Base-by-base conservation (phyloP, 1,139 yeast species). In the Yamadazyma pseudoaaseri region DNA sequence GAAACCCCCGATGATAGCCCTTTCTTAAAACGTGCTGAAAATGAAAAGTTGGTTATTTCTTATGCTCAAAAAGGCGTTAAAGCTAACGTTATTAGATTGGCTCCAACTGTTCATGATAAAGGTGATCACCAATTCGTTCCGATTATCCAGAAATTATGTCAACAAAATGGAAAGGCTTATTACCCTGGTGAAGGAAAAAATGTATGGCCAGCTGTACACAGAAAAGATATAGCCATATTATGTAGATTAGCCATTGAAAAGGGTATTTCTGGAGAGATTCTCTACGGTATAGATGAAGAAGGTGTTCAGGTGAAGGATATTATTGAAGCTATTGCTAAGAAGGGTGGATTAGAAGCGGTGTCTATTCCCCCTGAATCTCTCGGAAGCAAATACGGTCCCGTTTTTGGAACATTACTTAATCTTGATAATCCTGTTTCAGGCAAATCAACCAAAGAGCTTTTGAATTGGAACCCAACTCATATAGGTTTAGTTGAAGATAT, bases 31-130 rank as follows among this genome's bases (percentile, higher is more conserved):
- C 24, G 37, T 20, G 33, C 31, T 9, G 10, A 13, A 6, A 26
- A 25, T 22, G 47, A 39, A 20, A 12, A 26, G 9, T 26, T 34
- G 6, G 31, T 26, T 13, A 26, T 37, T 5, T 17, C 32, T 14
- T 49, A 38, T 24, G 39, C 38, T 15, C 36, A 37, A 4, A 40
- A 47, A 21, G 60, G 59, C 5, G 51, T 58, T 18, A 47, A 37
- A 25, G 36, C 47, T 1, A 31, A 35, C 15, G 16, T 35, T 11
- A 33, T 60, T 6, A 50, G 61, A 40, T 42, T 60, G 15, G 39
- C 61, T 9, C 56, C 60, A 10, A 37, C 51, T n/a, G 59, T 52
- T 16, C 63, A 59, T 38, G 64, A 55, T n/a, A 37, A 35, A 11
- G 43, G 38, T 16, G 65, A 58, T 32, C 15, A 37, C 2, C 49